phyloP scores from a whole-genome alignment of 352 stramenopile species.

The Stephanocyclus meneghinianus region DNA sequence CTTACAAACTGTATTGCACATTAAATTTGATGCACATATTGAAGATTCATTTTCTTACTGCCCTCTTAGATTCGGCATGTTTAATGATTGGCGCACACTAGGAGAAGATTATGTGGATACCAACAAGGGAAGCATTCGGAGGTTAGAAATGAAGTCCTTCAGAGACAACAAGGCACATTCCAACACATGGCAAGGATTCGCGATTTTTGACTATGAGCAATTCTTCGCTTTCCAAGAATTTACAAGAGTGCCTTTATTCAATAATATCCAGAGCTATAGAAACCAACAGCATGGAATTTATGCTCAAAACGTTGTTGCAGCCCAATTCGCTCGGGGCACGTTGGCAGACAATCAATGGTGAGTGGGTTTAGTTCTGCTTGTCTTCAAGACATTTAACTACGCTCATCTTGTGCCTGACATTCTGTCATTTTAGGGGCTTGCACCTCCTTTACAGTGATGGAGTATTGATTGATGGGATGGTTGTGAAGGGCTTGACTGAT shows the following conservation, averaged over 20 bases:
- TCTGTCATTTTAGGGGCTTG: conserved; percentile 20
- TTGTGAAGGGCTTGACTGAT: conserved; percentile 45
- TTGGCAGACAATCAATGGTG: conserved; percentile 52
- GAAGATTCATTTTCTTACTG: not conserved
- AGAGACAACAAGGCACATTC: conserved; percentile 34
- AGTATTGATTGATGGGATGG: conserved; percentile 28
- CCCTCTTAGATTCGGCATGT: conserved; percentile 15
- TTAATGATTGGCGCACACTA: conserved; percentile 15
- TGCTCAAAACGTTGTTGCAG: conserved; percentile 34
- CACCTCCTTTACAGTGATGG: conserved; percentile 21
- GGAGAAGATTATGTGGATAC: conserved; percentile 23
- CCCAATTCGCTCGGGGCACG: conserved; percentile 34
- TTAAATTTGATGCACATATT: not conserved
- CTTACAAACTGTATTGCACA: not conserved
- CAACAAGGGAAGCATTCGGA: conserved; percentile 11
- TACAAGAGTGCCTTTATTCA: conserved; percentile 41
- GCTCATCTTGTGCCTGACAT: too few species aligned
- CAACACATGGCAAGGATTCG: conserved; percentile 42
- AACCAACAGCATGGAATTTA: conserved; percentile 52
- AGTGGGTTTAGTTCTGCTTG: not conserved
- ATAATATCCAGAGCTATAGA: conserved; percentile 46
- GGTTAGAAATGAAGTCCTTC: conserved; percentile 27
- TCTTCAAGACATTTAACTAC: too few species aligned
- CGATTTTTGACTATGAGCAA: conserved; percentile 47
- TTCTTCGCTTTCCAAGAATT: conserved; percentile 43